Evolutionary conservation across 495 filamentous ascomycete genomes (phyloP), one percentile per base, ranked within the genome.

Genomic region (Penicillium fimorum): DNA sequence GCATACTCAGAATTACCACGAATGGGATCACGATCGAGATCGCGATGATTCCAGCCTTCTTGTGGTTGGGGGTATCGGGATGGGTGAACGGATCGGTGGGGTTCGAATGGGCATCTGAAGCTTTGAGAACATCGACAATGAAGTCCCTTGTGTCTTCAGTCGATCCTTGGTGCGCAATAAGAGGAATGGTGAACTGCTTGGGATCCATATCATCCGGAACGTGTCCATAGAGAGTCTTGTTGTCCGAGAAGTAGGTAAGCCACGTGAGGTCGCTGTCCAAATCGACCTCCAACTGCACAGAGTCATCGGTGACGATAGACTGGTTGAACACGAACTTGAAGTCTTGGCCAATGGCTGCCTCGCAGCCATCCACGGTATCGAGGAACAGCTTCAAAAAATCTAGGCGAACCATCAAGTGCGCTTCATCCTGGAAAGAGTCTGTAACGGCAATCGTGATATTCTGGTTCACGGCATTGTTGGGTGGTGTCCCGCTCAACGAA

Each of bases 361-460:
- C 82, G 81, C 67, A 63, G 50, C 64, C 57, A 40, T 75, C 63
- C 55, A 82, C 59, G 6, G 65, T 65, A 24, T 71, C 67, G 1
- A 57, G 60, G 50, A 86, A 79, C 5, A 86, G 68, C 10, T 69
- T 70, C 1, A 66, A 60, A 24, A 87, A 76, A n/a, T 81, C 67
- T 17, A 96, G 68, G 25, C 71, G 69, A 32, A 95, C 68, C n/a
- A 84, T 82, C 11, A 87, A 68, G 41, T 79, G 86, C 7, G 91
- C 78, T 27, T 70, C 72, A 59, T 92, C 83, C 2, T 81, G 82
- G 56, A 83, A 87, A 12, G 68, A 73, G 64, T 95, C 90, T 9
- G 69, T 77, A 4, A 87, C 82, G 24, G 76, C 74, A 47, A 96
- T 76, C 1, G 81, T 86, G 47, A 94, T 79, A 55, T 86, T 89